phyloP scores from a whole-genome alignment of 2,329 filamentous ascomycete genomes.

The Emydomyces testavorans region DNA sequence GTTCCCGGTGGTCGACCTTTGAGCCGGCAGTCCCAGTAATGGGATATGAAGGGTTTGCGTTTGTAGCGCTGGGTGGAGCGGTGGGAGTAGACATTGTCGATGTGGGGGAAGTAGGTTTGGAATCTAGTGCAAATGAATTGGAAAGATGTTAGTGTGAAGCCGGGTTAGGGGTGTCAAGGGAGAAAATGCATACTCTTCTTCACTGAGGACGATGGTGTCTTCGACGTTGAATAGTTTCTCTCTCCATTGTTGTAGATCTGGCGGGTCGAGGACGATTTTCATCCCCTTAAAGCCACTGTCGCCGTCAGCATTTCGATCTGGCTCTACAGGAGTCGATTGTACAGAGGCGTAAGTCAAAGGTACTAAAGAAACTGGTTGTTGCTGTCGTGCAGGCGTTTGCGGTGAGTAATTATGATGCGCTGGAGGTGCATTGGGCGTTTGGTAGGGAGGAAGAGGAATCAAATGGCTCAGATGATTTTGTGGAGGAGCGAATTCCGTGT shows the following conservation, averaged over 20 bases:
- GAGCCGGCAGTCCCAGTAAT: slow-evolving; percentile 75
- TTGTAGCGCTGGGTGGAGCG: slow-evolving; percentile 72
- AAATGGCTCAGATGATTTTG: background rate
- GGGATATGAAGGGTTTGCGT: slow-evolving; percentile 67
- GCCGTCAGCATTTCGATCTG: slow-evolving; percentile 18
- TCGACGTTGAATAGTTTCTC: slow-evolving; percentile 64
- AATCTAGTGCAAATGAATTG: slow-evolving; percentile 42
- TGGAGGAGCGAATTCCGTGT: background rate
- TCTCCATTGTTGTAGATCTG: slow-evolving; percentile 57
- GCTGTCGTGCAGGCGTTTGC: background rate
- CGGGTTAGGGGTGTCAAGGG: slow-evolving; percentile 7
- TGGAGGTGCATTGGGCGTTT: background rate
- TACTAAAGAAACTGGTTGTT: background rate
- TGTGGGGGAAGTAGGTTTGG: slow-evolving; percentile 68
- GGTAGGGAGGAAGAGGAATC: background rate
- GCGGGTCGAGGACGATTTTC: slow-evolving; percentile 54
- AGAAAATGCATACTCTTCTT: slow-evolving; percentile 51
- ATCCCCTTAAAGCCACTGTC: slow-evolving; percentile 25
- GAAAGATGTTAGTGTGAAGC: background rate
- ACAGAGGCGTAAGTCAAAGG: background rate
- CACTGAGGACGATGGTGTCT: slow-evolving; percentile 57
- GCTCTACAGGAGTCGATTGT: slow-evolving; percentile 17
- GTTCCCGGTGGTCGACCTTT: slow-evolving; percentile 70
- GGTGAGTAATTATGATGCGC: background rate
- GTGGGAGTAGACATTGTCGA: slow-evolving; percentile 77